phyloP scores from a whole-genome alignment of 768 basidiomycete species.

The Chiua virens region DNA sequence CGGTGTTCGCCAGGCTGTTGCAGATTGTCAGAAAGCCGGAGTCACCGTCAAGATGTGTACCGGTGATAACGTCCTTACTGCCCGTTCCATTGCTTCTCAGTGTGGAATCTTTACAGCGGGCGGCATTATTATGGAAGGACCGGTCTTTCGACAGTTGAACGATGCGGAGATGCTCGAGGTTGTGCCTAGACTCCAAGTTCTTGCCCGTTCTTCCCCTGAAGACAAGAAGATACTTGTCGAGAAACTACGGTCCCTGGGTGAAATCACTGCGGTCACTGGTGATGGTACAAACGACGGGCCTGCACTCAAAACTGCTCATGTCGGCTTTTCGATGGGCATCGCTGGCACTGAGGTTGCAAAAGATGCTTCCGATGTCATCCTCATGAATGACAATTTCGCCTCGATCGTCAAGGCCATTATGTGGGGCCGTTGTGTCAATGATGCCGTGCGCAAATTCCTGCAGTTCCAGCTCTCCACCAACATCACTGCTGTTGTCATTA shows the following conservation, averaged over 20 bases:
- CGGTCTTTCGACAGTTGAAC: constrained; percentile 80
- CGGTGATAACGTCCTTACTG: constrained; percentile 94
- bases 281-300: constrained; percentile 99
- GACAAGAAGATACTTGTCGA: constrained; percentile 95
- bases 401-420: constrained; percentile 97
- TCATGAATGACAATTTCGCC: constrained; percentile 97
- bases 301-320: constrained; percentile 91
- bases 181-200: constrained; percentile 90
- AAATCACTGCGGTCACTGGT: constrained; percentile 94
- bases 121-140: constrained; percentile 98
- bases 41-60: constrained; percentile 98
- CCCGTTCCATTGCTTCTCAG: constrained; percentile 93
- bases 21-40: constrained; percentile 84
- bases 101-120: constrained; percentile 94
- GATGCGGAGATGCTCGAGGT: constrained; percentile 74
- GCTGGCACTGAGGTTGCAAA: constrained; percentile 98
- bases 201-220: constrained; percentile 95
- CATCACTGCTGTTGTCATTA: constrained; percentile 92
- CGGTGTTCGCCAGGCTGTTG: constrained; percentile 87
- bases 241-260: constrained; percentile 81
- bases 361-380: constrained; percentile 97
- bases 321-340: constrained; percentile 97
- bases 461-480: constrained; percentile 96
- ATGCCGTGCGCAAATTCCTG: constrained; percentile 94
- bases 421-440: constrained; percentile 99